A percentile compares a stretch with the other conserved stretches of the same genome.
Evolutionary conservation across 257 asterid genomes (phyloP).

Genomic region (Plantago elongata): DNA sequence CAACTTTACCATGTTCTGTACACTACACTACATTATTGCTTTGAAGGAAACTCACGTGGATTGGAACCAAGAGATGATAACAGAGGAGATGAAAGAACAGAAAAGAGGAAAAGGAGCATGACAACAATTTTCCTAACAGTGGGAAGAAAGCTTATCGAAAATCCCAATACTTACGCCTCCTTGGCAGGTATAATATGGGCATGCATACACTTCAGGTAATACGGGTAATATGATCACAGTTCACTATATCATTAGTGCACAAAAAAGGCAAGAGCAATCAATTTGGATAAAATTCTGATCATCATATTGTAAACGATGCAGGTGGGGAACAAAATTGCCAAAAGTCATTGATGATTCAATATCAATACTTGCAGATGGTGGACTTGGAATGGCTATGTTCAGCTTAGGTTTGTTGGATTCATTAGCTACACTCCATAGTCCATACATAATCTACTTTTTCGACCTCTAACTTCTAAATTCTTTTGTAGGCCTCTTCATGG

Average conservation of each 20-base stretch:
- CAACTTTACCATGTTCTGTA: not conserved
- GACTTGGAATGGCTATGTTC: conserved; percentile 98
- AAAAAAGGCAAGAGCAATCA: too few relatives aligned
- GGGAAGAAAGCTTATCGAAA: conserved; percentile 57
- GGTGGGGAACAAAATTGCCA: conserved; percentile 63
- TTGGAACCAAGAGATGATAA: conserved; percentile 29
- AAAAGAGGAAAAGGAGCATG: conserved; percentile 29
- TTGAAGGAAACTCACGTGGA: conserved; percentile 38
- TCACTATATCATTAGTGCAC: not conserved
- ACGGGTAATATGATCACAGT: not conserved
- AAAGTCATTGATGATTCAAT: conserved; percentile 51
- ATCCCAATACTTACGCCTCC: conserved; percentile 84
- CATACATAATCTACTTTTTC: conserved; percentile 4
- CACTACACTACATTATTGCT: conserved; percentile 6
- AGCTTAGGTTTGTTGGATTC: conserved; percentile 59
- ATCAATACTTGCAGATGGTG: conserved; percentile 71
- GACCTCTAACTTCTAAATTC: conserved; percentile 20
- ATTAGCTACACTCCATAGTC: conserved; percentile 9
- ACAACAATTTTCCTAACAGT: conserved; percentile 40
- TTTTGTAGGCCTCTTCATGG: conserved; percentile 76
- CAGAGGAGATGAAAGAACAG: conserved; percentile 31
- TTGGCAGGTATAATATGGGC: conserved; percentile 73
- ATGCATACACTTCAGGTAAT: conserved; percentile 72
- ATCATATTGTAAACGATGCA: conserved; percentile 31
- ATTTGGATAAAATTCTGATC: not conserved